Base-by-base conservation (phyloP, 164 flowering plant genomes). In the Umbellularia californica region DNA sequence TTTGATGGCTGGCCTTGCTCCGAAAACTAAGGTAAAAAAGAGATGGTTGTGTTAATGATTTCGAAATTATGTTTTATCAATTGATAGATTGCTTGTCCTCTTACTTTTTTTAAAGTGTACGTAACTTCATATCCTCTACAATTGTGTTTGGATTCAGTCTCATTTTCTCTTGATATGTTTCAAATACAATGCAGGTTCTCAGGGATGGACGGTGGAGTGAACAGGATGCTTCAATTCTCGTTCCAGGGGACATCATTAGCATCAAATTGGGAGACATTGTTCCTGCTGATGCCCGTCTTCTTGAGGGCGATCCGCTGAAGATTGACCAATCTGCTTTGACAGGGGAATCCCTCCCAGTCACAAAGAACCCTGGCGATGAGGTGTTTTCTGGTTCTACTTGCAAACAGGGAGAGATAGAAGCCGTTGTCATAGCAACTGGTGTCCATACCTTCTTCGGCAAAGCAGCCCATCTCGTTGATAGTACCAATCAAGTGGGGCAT, bases 231-330 rank as follows among this genome's bases (percentile, higher is more conserved):
- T 72, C 91, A n/a, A 85, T 88, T 77, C 79, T 90, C 14, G 95
- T 90, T 71, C 95, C 95, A 6, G 95, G 95, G 72, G 94, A 90
- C 76, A 84, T 90, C 20, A 88, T 90, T 63, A 90, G 90, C 77
- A 86, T 90, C 70, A 90, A 90, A 73, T 77, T 90, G 78, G 95
- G 95, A 65, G 92, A 90, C 52, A 90, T 90, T 0, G 76, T 90
- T 63, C 95, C 95, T 41, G 95, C 95, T 65, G 95, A 90, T 84
- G 95, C 95, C 17, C 92, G 95, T 73, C 91, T 90, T 66, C 91
- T 90, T 24, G 95, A 90, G 84, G 95, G 95, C 68, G 95, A 90
- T 82, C 91, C 95, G 27, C 77, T 90, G 50, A 90, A 89, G 78
- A 79, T 90, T 74, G 95, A 90, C 77, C 95, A 90, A 75, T 90